These are phyloP conservation scores for Eucalyptus curtisii DNA, from an alignment of 345 rosid genomes.

Conservation along the genomic window DNA sequence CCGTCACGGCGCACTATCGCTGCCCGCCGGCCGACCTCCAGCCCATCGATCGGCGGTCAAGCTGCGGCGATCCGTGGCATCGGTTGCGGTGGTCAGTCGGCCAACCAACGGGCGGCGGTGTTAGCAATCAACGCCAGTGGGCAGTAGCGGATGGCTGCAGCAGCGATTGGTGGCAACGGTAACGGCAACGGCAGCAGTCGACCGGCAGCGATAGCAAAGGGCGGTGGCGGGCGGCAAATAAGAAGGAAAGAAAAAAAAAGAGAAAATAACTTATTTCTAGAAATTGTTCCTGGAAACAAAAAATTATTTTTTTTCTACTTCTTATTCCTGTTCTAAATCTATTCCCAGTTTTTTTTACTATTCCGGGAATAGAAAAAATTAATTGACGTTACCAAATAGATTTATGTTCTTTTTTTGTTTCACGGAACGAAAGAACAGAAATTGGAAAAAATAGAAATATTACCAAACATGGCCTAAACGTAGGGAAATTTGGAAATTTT, in stretches of 20 bases:
- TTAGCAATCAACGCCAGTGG: rapidly evolving
- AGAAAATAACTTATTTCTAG: too few relatives aligned
- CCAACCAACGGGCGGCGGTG: rapidly evolving
- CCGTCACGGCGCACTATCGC: rapidly evolving
- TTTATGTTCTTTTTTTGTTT: too few relatives aligned
- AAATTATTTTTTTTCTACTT: too few relatives aligned
- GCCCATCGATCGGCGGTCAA: too few relatives aligned
- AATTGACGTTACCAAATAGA: rapidly evolving
- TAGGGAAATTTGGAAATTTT: not conserved
- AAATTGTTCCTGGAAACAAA: rapidly evolving
- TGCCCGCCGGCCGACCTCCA: rapidly evolving
- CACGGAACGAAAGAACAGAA: rapidly evolving
- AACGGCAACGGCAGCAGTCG: rapidly evolving
- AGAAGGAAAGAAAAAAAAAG: too few relatives aligned
- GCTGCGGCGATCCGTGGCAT: too few relatives aligned
- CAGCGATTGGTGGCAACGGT: rapidly evolving
- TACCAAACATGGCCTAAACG: rapidly evolving
- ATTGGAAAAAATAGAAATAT: rapidly evolving
- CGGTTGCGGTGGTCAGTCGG: rapidly evolving
- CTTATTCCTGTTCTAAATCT: rapidly evolving
- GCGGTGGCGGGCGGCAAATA: too few relatives aligned
- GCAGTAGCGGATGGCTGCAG: rapidly evolving
- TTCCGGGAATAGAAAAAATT: too few relatives aligned
- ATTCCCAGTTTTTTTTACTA: rapidly evolving
- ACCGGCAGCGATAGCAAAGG: rapidly evolving